Conservation (phyloP, 1,139 yeast species). For the Protomyces macrosporus region DNA sequence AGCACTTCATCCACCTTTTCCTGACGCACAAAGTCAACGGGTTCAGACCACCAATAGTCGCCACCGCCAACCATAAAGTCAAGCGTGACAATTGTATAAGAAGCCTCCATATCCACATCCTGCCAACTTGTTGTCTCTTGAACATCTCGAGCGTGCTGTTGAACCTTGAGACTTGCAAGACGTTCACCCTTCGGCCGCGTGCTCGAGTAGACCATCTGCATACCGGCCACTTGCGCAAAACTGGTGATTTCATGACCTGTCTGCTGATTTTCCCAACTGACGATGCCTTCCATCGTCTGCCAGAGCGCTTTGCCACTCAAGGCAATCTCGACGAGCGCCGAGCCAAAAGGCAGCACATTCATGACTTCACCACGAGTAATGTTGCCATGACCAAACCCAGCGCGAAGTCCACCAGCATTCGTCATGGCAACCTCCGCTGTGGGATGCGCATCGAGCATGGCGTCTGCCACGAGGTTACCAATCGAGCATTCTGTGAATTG, state of each 20-base stretch:
- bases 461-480: constrained; percentile 20
- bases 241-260: constrained; percentile 20
- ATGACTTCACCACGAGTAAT: constrained; percentile 21
- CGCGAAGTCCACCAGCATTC: constrained; percentile 24
- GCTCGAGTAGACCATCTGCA: constrained; percentile 5
- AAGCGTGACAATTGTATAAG: constrained; percentile 16
- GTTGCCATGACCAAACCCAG: constrained; percentile 14
- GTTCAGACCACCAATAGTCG: constrained; percentile 26
- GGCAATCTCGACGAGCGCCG: constrained; percentile 13
- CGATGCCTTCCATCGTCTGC: constrained; percentile 16
- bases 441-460: constrained; percentile 23
- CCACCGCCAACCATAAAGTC: constrained; percentile 24
- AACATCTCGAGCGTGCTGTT: not conserved
- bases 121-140: not conserved
- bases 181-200: constrained; percentile 11
- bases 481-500: constrained; percentile 22
- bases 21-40: not conserved
- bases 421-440: constrained; percentile 5
- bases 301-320: constrained; percentile 19
- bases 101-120: not conserved
- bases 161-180: constrained; percentile 3
- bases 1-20: constrained; percentile 18
- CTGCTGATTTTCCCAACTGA: constrained; percentile 19
- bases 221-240: constrained; percentile 19
- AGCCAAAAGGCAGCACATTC: constrained; percentile 20